A percentile compares a stretch with the other conserved stretches of the same genome.
Evolutionary conservation across 108 stramenopile species (phyloP).

Genomic region (Mayamaea pseudoterrestris): DNA sequence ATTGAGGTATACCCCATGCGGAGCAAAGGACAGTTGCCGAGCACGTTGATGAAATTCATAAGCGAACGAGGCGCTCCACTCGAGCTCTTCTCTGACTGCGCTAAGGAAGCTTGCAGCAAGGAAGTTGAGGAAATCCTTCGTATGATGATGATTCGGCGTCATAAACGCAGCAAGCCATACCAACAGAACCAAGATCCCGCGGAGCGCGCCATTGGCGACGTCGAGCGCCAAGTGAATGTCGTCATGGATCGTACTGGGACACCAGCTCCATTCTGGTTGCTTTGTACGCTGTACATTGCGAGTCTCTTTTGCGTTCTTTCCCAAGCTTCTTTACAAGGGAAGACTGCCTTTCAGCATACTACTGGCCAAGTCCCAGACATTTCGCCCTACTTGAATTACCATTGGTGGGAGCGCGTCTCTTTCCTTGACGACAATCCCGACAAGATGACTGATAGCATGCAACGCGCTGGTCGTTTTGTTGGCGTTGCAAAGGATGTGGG

Average conservation of each 20-base stretch:
- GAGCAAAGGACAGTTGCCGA: conserved; percentile 5
- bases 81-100: conserved; percentile 7
- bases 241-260: conserved; percentile 15
- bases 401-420: background rate
- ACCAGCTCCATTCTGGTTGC: conserved; percentile 10
- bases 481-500: conserved; percentile 23
- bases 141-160: background rate
- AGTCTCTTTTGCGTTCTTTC: background rate
- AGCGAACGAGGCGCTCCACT: conserved; percentile 7
- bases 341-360: background rate
- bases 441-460: no score
- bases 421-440: conserved; percentile 3
- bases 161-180: conserved; percentile 6
- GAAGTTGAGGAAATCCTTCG: conserved; percentile 8
- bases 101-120: conserved; percentile 4
- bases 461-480: conserved; percentile 9
- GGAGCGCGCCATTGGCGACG: conserved; percentile 6
- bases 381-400: background rate
- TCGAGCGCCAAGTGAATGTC: conserved; percentile 6
- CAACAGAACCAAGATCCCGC: conserved; percentile 15
- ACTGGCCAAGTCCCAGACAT: conserved; percentile 5
- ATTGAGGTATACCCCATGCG: conserved; percentile 8
- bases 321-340: background rate
- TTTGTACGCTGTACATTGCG: conserved; percentile 9
- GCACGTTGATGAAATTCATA: conserved; percentile 9